Percentiles rank a stretch among this genome's conserved stretches.
Evolutionary conservation across 2,329 filamentous ascomycete genomes (phyloP).

Genomic region (Leptographium procerum): DNA sequence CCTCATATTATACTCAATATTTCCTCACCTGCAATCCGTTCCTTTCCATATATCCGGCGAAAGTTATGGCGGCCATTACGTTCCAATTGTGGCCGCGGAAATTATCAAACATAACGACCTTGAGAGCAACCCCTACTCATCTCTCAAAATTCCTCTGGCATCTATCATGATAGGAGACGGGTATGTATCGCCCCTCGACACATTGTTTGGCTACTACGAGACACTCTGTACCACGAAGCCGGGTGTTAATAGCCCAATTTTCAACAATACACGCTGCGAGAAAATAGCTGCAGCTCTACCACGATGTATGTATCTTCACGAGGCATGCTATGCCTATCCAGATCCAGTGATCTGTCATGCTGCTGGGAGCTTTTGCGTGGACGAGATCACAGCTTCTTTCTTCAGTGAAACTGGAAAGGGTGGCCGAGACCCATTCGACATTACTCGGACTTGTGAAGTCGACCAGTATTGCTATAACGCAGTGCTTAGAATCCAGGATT

Average conservation of each 20-base stretch:
- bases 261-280: conserved; percentile 17
- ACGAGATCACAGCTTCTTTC: conserved; percentile 39
- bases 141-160: conserved; percentile 26
- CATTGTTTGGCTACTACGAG: conserved; percentile 41
- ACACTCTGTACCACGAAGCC: conserved; percentile 40
- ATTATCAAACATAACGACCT: conserved; percentile 33
- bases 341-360: conserved; percentile 36
- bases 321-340: conserved; percentile 40
- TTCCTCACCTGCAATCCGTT: not conserved
- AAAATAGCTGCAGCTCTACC: conserved; percentile 5
- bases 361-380: conserved; percentile 44
- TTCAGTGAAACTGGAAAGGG: conserved; percentile 32
- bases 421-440: conserved; percentile 6
- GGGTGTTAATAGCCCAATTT: conserved; percentile 42
- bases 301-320: conserved; percentile 34
- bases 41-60: conserved; percentile 4
- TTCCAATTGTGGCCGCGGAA: conserved; percentile 40
- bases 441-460: conserved; percentile 1
- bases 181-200: conserved; percentile 33
- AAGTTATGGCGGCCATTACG: conserved; percentile 36
- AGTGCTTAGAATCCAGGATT: conserved; percentile 43
- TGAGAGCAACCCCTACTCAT: conserved; percentile 28
- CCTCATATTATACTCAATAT: conserved; percentile 1
- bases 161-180: conserved; percentile 47
- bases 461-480: conserved; percentile 38